phyloP scores from a whole-genome alignment of 495 filamentous ascomycete genomes.

The Pyronema omphalodes region DNA sequence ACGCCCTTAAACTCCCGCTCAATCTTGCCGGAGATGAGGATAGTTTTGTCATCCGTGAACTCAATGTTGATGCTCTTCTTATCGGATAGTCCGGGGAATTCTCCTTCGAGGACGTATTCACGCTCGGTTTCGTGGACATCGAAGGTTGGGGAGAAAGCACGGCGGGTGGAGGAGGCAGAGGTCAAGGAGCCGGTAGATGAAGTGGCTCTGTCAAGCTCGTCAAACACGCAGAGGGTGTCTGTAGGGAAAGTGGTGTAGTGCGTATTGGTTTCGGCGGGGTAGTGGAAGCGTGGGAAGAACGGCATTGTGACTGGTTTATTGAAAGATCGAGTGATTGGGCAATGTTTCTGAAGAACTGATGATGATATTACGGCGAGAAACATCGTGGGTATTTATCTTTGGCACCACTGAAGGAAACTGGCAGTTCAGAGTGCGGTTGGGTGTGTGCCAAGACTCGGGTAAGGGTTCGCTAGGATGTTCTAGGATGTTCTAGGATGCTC shows the following conservation, averaged over 20 bases:
- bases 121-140: constrained; percentile 54
- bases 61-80: constrained; percentile 64
- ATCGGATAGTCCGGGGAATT: constrained; percentile 58
- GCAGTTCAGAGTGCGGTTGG: too few relatives aligned
- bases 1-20: constrained; percentile 34
- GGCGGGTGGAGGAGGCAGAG: background rate
- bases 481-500: too few relatives aligned
- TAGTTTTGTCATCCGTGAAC: constrained; percentile 61
- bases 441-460: too few relatives aligned
- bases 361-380: background rate
- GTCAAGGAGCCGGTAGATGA: background rate
- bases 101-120: constrained; percentile 66
- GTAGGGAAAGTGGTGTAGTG: constrained; percentile 7
- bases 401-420: too few relatives aligned
- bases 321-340: background rate
- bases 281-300: constrained; percentile 15
- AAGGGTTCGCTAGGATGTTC: too few relatives aligned
- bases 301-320: constrained; percentile 9
- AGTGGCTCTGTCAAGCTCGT: constrained; percentile 29
- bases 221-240: constrained; percentile 50
- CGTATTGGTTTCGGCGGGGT: constrained; percentile 3
- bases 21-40: constrained; percentile 51
- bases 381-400: constrained; percentile 2
- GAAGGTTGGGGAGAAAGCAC: constrained; percentile 53
- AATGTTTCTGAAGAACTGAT: background rate